phyloP scores from a whole-genome alignment of 2,329 filamentous ascomycete species.

The Cordyceps sp. region DNA sequence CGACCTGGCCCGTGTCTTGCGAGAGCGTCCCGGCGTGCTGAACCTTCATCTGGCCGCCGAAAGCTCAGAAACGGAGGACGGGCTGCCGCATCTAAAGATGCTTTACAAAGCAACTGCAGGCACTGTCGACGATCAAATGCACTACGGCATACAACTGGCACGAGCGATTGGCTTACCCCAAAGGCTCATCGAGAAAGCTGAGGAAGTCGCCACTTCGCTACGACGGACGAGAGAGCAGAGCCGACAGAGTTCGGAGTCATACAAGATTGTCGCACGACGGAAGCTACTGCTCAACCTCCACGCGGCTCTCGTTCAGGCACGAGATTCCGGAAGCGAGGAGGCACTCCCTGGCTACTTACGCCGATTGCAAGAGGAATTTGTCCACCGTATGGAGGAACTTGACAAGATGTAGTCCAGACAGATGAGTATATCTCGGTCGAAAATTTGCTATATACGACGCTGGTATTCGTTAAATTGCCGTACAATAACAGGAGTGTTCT shows the following conservation, averaged over 20 bases:
- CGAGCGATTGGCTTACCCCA: conserved; percentile 56
- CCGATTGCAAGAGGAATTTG: conserved; percentile 53
- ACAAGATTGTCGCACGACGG: conserved; percentile 44
- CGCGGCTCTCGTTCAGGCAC: conserved; percentile 55
- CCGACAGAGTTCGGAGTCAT: conserved; percentile 39
- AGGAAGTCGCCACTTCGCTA: conserved; percentile 46
- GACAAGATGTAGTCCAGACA: conserved; percentile 16
- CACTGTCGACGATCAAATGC: conserved; percentile 42
- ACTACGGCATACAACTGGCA: conserved; percentile 77
- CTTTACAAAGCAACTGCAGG: conserved; percentile 70
- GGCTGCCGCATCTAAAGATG: conserved; percentile 57
- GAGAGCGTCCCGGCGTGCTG: conserved; percentile 60
- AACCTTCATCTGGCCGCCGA: conserved; percentile 70
- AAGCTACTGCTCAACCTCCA: conserved; percentile 58
- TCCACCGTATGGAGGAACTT: conserved; percentile 50
- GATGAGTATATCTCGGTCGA: too few relatives aligned
- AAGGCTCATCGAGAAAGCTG: conserved; percentile 50
- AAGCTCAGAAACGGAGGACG: conserved; percentile 30
- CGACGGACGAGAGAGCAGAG: conserved; percentile 38
- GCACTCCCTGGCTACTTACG: conserved; percentile 27
- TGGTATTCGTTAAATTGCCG: too few relatives aligned
- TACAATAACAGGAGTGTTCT: too few relatives aligned
- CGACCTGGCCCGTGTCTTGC: conserved; percentile 62
- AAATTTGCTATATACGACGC: too few relatives aligned
- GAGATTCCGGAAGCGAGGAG: conserved; percentile 43